Evolutionary conservation across 2,329 filamentous ascomycete species (phyloP).

Genomic region (Fusarium drepaniforme): DNA sequence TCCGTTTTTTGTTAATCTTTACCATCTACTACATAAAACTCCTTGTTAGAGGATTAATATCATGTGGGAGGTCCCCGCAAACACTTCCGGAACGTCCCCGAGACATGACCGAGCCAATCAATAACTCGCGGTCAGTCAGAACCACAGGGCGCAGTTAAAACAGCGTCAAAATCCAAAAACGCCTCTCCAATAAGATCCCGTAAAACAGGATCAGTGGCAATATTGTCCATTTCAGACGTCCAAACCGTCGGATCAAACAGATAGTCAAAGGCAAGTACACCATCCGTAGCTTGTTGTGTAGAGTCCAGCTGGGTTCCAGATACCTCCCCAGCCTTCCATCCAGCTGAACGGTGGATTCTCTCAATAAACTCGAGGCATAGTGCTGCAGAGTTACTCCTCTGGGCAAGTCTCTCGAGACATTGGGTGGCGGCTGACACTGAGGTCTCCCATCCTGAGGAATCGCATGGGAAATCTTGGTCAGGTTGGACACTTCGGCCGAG

Average conservation of each 20-base stretch:
- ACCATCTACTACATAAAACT: too few relatives aligned
- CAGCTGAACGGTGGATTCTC: neutral
- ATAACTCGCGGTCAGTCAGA: neutral
- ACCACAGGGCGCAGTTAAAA: neutral
- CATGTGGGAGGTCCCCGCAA: neutral
- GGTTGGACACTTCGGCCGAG: slow-evolving; percentile 13
- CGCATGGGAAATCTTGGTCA: neutral
- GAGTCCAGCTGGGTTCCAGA: too few relatives aligned
- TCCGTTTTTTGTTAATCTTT: too few relatives aligned
- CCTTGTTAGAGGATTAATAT: neutral
- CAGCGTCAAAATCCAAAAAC: neutral
- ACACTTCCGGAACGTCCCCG: neutral
- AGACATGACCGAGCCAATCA: neutral
- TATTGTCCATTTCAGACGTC: neutral
- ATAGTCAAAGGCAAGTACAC: neutral
- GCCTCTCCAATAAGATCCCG: neutral
- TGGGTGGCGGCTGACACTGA: neutral
- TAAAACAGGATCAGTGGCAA: neutral
- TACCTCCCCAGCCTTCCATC: too few relatives aligned
- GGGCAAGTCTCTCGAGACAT: neutral
- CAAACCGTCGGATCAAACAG: neutral
- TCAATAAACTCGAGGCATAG: neutral
- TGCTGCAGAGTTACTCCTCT: neutral
- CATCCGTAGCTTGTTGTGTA: neutral
- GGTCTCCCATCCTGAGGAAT: neutral